Evolutionary conservation across 164 flowering plant genomes (phyloP).

Genomic region (Tinospora cordifolia): DNA sequence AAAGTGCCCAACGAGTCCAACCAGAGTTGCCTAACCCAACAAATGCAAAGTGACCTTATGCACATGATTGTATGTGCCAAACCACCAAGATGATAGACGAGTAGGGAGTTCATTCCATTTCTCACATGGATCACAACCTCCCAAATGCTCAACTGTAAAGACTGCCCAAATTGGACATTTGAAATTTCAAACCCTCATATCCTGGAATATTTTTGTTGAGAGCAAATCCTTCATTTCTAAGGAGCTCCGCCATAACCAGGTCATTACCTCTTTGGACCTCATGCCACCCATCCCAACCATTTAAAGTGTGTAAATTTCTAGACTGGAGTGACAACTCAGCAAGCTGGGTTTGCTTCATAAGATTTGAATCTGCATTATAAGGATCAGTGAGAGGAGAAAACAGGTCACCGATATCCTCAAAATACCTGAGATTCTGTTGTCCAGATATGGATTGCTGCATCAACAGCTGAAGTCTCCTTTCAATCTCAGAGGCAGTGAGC

Average conservation of each 20-base stretch:
- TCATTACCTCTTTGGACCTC: slow-evolving; percentile 44
- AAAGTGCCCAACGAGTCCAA: too few relatives aligned
- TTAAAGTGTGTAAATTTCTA: slow-evolving; percentile 43
- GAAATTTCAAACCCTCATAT: slow-evolving; percentile 51
- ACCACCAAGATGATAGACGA: too few relatives aligned
- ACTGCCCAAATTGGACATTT: slow-evolving; percentile 53
- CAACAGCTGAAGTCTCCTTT: slow-evolving; percentile 55
- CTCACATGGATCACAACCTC: slow-evolving; percentile 36
- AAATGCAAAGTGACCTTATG: too few relatives aligned
- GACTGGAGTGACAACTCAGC: slow-evolving; percentile 48
- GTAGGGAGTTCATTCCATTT: not conserved
- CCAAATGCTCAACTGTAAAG: slow-evolving; percentile 66
- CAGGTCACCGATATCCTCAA: slow-evolving; percentile 36
- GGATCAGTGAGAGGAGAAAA: slow-evolving; percentile 39
- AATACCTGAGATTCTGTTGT: slow-evolving; percentile 49
- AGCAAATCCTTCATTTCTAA: slow-evolving; percentile 60
- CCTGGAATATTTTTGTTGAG: slow-evolving; percentile 38
- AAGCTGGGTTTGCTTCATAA: slow-evolving; percentile 49
- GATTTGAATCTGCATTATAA: slow-evolving; percentile 38
- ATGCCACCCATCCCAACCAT: slow-evolving; percentile 75
- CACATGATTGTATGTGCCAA: too few relatives aligned
- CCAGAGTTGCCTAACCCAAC: too few relatives aligned
- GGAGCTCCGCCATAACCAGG: slow-evolving; percentile 41
- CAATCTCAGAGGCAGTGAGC: slow-evolving; percentile 42
- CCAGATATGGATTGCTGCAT: slow-evolving; percentile 55